phyloP scores from a whole-genome alignment of 257 asterid species.

The Solanum boliviense region DNA sequence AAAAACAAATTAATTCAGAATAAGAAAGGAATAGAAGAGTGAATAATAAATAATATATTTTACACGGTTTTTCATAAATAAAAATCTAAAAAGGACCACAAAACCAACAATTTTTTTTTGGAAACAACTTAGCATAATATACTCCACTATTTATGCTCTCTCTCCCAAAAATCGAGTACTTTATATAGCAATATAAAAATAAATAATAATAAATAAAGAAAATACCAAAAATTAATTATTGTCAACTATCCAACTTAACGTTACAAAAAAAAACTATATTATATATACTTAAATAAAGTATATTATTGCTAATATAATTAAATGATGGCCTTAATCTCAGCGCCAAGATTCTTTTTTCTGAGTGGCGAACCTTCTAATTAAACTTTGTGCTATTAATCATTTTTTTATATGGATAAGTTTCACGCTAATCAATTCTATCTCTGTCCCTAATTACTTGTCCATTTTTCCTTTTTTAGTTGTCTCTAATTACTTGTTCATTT shows the following conservation, averaged over 20 bases:
- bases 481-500: no score
- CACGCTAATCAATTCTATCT: not conserved
- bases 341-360: constrained; percentile 41
- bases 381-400: constrained; percentile 17
- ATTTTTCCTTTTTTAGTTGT: no score
- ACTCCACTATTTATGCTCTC: constrained; percentile 55
- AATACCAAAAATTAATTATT: not conserved
- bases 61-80: not conserved
- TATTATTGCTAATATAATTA: not conserved
- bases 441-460: no score
- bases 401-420: not conserved
- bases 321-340: constrained; percentile 25
- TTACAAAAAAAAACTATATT: not conserved
- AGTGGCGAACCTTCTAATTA: constrained; percentile 52
- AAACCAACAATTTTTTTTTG: constrained; percentile 16
- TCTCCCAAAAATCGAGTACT: constrained; percentile 16
- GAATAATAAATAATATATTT: not conserved
- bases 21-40: not conserved
- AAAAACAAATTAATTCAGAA: not conserved
- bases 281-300: not conserved
- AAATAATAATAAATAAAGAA: not conserved
- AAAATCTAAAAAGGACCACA: constrained; percentile 2
- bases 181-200: not conserved
- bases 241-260: not conserved
- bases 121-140: constrained; percentile 39